Conservation (phyloP, 2,329 filamentous ascomycete species). For the Aspergillus versicolor region DNA sequence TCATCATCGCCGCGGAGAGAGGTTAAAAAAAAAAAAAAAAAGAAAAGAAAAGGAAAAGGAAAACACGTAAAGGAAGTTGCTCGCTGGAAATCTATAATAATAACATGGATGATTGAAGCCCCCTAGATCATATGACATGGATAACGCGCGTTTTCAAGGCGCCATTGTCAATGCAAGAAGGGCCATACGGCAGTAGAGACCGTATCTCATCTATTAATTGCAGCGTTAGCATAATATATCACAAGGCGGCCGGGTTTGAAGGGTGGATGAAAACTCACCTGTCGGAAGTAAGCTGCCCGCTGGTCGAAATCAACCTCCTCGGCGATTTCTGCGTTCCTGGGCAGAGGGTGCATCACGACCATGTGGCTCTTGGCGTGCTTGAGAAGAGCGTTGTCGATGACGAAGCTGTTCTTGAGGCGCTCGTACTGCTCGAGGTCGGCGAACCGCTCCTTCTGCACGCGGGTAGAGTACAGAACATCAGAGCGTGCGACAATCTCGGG, state of each 20-base stretch:
- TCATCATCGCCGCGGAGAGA: conserved; percentile 4
- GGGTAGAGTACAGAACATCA: conserved; percentile 95
- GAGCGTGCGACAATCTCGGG: conserved; percentile 81
- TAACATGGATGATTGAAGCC: conserved; percentile 11
- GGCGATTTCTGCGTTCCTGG: conserved; percentile 86
- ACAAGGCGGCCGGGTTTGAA: not conserved
- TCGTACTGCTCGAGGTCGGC: conserved; percentile 78
- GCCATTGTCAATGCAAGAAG: conserved; percentile 90
- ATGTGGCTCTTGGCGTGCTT: conserved; percentile 90
- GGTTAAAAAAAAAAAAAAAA: not conserved
- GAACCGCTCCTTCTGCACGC: conserved; percentile 96
- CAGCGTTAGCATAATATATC: conserved; percentile 43
- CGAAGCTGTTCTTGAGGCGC: conserved; percentile 79
- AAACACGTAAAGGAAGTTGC: not conserved
- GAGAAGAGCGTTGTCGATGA: conserved; percentile 86
- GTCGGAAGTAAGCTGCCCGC: conserved; percentile 95
- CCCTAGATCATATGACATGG: conserved; percentile 10
- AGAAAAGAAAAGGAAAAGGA: not conserved
- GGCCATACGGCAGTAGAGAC: conserved; percentile 97
- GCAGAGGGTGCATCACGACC: conserved; percentile 93
- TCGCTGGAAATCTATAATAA: conserved; percentile 17
- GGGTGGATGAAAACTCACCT: conserved; percentile 64
- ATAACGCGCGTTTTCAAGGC: conserved; percentile 27
- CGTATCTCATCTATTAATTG: conserved; percentile 80
- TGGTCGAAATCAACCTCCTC: conserved; percentile 98